These are phyloP conservation scores for Kwoniella bestiolae DNA, from an alignment of 768 basidiomycete genomes.

Conservation along the genomic window DNA sequence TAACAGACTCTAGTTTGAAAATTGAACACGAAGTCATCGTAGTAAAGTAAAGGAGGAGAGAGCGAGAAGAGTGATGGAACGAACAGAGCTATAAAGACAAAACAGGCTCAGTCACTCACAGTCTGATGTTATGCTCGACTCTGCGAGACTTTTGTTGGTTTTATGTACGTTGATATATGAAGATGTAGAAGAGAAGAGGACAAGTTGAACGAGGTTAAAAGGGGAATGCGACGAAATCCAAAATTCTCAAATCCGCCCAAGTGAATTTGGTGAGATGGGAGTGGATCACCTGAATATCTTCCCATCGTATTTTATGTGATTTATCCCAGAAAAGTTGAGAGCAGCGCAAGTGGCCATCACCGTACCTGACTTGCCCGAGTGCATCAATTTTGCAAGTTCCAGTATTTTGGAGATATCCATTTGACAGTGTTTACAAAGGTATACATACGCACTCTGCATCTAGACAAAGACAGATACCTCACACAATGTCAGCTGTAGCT, in stretches of 20 bases:
- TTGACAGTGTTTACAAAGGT: not conserved
- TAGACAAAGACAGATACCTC: not conserved
- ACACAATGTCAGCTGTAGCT: conserved; percentile 38
- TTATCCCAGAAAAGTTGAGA: conserved; percentile 44
- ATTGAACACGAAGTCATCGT: conserved; percentile 55
- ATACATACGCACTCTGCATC: too few species aligned
- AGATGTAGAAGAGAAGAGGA: conserved; percentile 7
- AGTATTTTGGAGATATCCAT: not conserved
- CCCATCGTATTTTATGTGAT: conserved; percentile 11
- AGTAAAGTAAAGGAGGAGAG: conserved; percentile 14
- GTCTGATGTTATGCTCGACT: conserved; percentile 11
- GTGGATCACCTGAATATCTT: conserved; percentile 20
- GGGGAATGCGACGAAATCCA: conserved; percentile 8
- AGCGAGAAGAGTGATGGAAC: not conserved
- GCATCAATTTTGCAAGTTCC: not conserved
- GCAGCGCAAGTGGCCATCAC: not conserved
- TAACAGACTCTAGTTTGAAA: conserved; percentile 58
- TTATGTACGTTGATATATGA: not conserved
- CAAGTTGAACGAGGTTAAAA: conserved; percentile 2
- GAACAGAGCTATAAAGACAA: too few species aligned
- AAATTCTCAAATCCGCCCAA: conserved; percentile 18
- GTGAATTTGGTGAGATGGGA: conserved; percentile 19
- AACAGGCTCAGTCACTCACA: not conserved
- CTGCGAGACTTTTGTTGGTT: conserved; percentile 14
- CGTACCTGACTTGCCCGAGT: not conserved